Base-by-base conservation (phyloP, 139 green algal genomes). In the Raphidocelis subcapitata region DNA sequence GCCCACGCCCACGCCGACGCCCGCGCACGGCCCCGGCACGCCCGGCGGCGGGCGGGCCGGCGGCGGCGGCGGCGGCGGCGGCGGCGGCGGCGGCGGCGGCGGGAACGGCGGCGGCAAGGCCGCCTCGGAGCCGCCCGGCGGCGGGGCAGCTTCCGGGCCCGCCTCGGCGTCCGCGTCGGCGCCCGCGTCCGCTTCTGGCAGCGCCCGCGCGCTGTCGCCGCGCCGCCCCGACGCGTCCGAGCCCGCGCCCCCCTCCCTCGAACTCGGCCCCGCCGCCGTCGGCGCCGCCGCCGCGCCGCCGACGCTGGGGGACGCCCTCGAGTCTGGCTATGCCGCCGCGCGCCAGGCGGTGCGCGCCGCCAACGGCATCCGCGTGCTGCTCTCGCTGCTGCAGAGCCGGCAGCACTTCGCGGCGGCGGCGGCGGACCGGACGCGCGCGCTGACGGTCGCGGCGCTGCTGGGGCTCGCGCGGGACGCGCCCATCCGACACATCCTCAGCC, bases 401-500 rank as follows among this genome's bases (percentile, higher is more conserved):
- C 60, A 81, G 75, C 70, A 77, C 29, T 36, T 84, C 37, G 62
- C 66, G 36, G 55, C 79, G 5, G 57, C 61, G 29, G 37, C 56
- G 8, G 67, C 33, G 16, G 78, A 88, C 52, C 49, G 46, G 0
- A 62, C 89, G 44, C 67, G 86, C 2, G 77, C 80, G n/a, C 77
- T 90, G 12, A 74, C 80, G 0, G 82, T 76, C 52, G 52, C 47
- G 5, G 71, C 76, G 23, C 63, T 88, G 68, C 75, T 87, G 71
- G 77, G 82, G 44, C 69, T 80, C 12, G 67, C 76, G 20, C 72
- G 62, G 44, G 68, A 69, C 52, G 73, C 81, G 0, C 56, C 73
- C 18, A 90, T 93, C 3, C 72, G 83, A 2, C 82, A 90, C 64
- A 92, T 92, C 29, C 81, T 94, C 1, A 82, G 75, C 5, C 85